phyloP scores from a whole-genome alignment of 176 grass and related monocot species.

The Carex pumila region DNA sequence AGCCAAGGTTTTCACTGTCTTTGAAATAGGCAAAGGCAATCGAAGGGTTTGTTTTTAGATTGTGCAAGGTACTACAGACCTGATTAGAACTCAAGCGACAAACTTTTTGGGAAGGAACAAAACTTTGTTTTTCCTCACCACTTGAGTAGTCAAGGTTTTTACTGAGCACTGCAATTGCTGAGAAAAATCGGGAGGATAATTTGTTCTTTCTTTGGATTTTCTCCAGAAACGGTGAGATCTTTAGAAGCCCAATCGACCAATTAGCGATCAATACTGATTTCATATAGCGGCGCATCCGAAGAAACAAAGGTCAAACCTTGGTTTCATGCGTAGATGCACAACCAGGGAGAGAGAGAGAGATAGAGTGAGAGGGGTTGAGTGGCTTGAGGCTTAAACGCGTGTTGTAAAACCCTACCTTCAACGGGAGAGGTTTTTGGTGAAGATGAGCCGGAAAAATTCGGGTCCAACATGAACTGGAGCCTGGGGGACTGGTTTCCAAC shows the following conservation, averaged over 20 bases:
- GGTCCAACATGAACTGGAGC: not conserved
- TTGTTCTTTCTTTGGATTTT: constrained; percentile 4
- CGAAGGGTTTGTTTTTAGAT: constrained; percentile 31
- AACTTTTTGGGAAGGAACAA: not conserved
- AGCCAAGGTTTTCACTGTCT: constrained; percentile 35
- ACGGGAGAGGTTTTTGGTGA: not conserved
- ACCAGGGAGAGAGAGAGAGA: not conserved
- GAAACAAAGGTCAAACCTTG: not conserved
- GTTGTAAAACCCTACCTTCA: not conserved
- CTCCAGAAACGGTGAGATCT: not conserved
- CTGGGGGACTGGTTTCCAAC: not conserved
- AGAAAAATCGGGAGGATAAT: constrained; percentile 10
- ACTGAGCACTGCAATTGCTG: not conserved
- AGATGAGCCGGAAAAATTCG: not conserved
- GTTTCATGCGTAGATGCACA: not conserved
- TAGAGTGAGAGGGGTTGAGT: too few relatives aligned
- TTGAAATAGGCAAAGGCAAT: constrained; percentile 57
- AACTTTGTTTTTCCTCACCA: constrained; percentile 33
- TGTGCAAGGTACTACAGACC: constrained; percentile 29
- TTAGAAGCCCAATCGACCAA: constrained; percentile 20
- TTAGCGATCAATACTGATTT: constrained; percentile 28
- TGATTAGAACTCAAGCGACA: constrained; percentile 12
- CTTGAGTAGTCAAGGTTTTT: constrained; percentile 33
- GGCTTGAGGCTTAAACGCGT: not conserved
- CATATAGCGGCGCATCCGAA: constrained; percentile 24